Base-by-base conservation (phyloP, 805 yeast genomes). In the Yarrowia keelungensis region DNA sequence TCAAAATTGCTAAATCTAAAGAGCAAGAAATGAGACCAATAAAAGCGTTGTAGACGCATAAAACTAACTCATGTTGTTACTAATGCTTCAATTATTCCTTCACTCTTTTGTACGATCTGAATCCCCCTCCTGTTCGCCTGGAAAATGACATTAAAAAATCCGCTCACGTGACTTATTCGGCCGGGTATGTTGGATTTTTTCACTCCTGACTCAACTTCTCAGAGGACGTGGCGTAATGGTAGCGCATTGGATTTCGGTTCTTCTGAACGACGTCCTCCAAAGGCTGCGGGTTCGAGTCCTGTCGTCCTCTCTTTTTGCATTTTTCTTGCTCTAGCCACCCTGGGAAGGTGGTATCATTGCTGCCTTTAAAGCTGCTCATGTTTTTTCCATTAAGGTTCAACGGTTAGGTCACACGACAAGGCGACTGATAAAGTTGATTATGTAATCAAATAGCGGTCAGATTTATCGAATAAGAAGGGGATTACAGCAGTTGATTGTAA, bases 211-310 rank as follows among this genome's bases (percentile, higher is more conserved):
- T 10, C 26, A 43, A 58, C 38, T 10, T 26, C 35, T 32, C 26
- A 11, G 65, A 58, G 65, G 65, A 43, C 65, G 65, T 58, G 65
- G 65, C 65, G 65, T 58, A 58, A 58, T 58, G 65, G 65, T 58
- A 58, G 65, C 65, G 65, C 65, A 58, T 58, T 58, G 65, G 65
- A 58, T 58, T 58, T 58, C 65, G 65, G 65, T 58, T 58, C 65
- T 58, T 42, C 46, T 43, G 65, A 58, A 58, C 65, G 65, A 58
- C 65, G 65, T 43, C 65, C 65, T 58, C 65, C 65, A 58, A 58
- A 58, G 65, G 65, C 65, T 58, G 65, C 65, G 65, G 65, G 65
- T 58, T 58, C 65, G 65, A 58, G 65, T 58, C 65, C 65, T 58
- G 65, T 58, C 65, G 65, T 43, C 65, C 65, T 58, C 64, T 56